Percentiles rank a stretch among this genome's conserved stretches.
Conservation (phyloP, 345 rosid genomes). For the Heritiera fomes region DNA sequence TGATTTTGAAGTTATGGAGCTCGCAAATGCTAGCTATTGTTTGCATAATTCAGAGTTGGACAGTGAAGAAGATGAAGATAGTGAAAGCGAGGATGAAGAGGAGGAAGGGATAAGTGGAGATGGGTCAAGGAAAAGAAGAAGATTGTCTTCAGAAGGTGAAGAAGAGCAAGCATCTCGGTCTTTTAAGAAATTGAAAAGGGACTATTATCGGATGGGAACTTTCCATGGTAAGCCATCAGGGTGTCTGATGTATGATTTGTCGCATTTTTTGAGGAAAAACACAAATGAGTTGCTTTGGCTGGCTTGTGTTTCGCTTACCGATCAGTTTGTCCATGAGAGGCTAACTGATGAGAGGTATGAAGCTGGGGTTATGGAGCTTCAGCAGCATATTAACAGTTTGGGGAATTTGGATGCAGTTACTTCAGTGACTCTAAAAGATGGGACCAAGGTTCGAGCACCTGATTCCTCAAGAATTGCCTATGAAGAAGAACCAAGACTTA, state of each 20-base stretch:
- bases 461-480: constrained; percentile 84
- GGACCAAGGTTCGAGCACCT: constrained; percentile 85
- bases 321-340: constrained; percentile 95
- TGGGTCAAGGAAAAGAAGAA: constrained; percentile 71
- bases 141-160: constrained; percentile 40
- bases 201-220: constrained; percentile 80
- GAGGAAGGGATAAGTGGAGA: constrained; percentile 39
- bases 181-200: constrained; percentile 66
- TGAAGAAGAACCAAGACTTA: constrained; percentile 89
- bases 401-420: constrained; percentile 81
- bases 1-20: constrained; percentile 72
- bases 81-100: constrained; percentile 38
- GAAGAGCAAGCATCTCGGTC: constrained; percentile 45
- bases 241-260: constrained; percentile 74
- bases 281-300: constrained; percentile 93
- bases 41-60: constrained; percentile 32
- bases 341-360: constrained; percentile 93
- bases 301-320: constrained; percentile 91
- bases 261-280: constrained; percentile 78
- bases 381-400: constrained; percentile 80
- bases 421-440: constrained; percentile 81
- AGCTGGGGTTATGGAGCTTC: constrained; percentile 97
- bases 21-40: constrained; percentile 65
- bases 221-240: constrained; percentile 98
- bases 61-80: constrained; percentile 38